Evolutionary conservation across 768 basidiomycete species (phyloP), one percentile per base, ranked within the genome.

Genomic region (Neoboletus magnificus): DNA sequence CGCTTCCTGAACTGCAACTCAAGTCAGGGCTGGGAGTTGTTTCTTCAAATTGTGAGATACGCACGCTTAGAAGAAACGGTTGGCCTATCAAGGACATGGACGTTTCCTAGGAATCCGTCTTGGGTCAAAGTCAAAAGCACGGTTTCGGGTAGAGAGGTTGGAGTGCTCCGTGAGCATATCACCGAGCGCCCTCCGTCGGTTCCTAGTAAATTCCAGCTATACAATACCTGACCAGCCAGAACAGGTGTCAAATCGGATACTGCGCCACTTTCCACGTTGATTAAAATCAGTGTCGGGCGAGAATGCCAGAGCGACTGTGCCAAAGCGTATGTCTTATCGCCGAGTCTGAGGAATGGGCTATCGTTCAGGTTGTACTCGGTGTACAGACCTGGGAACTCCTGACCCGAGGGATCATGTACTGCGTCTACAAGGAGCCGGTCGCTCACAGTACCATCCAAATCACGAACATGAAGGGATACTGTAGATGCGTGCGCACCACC

Each of bases 401-500:
- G 64, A 3, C 58, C 36, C 3, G 62, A 60, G 0, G 78, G 73
- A 27, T 78, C 75, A 43, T 73, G 67, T 3, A 82, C 74, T 2
- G 71, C 61, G 10, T 76, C 76, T 1, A 84, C 74, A 3, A 85
- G 65, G 15, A 72, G 33, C 48, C 54, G 56, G 25, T 62, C 56
- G 5, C 50, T 41, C 1, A 15, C 15, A 8, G 11, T 50, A 7
- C 54, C 58, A 10, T 18, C 52, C 52, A 82, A 69, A 54, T 80
- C 72, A 9, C 77, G 67, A 0, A 72, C 56, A 58, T 84, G 78
- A 0, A 90, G 68, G 1, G 77, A 69, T 0, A 80, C 74, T 7
- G 83, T 82, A 0, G 82, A 80, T 11, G 78, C 74, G 53, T 90
- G 87, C 0, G 85, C 72, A 5, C 86, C 86, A 0, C 85, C 85